Percentiles rank a stretch among this genome's conserved stretches.
Conservation (phyloP, 2,329 filamentous ascomycete species). For the Colletotrichum sp. region DNA sequence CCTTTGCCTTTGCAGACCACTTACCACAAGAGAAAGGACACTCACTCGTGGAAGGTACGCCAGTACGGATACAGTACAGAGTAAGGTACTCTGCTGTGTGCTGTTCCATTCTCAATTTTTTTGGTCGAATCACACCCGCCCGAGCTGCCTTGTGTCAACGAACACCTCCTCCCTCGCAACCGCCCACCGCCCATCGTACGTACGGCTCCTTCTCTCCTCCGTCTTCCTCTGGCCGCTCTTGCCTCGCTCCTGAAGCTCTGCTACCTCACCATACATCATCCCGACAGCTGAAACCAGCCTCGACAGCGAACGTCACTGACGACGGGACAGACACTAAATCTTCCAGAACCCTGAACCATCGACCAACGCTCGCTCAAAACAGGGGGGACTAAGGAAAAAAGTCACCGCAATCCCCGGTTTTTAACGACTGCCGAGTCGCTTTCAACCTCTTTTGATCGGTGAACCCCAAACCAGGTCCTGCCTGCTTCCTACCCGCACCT, state of each 20-base stretch:
- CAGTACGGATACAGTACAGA: not conserved
- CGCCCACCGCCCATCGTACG: not conserved
- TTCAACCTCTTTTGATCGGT: constrained; percentile 9
- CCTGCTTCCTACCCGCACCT: constrained; percentile 13
- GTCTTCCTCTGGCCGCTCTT: not conserved
- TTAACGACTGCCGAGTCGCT: constrained; percentile 9
- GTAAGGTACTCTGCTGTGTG: not conserved
- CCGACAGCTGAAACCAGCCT: not conserved
- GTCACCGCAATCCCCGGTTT: not conserved
- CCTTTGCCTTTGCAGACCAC: not conserved
- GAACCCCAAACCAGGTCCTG: constrained; percentile 16
- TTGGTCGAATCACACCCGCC: not conserved
- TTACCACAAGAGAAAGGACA: not conserved
- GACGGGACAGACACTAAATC: not conserved
- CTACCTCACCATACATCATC: not conserved
- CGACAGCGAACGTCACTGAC: not conserved
- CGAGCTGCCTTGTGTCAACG: not conserved
- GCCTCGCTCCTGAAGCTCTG: not conserved
- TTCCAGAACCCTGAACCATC: not conserved
- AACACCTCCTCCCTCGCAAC: not conserved
- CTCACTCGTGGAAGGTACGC: not conserved
- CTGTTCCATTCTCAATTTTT: not conserved
- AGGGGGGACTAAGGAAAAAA: not conserved
- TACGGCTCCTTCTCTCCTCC: not conserved
- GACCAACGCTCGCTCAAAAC: not conserved